Evolutionary conservation across 169 alveolate genomes (phyloP), one percentile per base, ranked within the genome.

Genomic region (Plasmodium cynomolgi): DNA sequence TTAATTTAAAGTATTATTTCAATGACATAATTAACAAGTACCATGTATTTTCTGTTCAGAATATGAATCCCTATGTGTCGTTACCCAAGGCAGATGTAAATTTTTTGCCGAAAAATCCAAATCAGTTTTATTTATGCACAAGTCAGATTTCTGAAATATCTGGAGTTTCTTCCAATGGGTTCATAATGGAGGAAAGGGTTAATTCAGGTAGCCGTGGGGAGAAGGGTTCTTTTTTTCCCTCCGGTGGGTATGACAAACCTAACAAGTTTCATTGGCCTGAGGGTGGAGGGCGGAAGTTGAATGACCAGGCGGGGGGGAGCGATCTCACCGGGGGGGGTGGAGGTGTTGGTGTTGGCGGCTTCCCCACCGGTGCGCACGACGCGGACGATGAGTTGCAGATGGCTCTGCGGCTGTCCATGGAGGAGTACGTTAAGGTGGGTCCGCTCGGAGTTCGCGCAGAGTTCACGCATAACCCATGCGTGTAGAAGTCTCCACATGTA

Each of bases 31-130:
- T 90, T 47, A 80, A 90, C 20, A 90, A 90, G 82, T 90, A 90
- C 82, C 94, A 90, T 90, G 77, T 90, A 71, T 90, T 90, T 47
- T 79, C 94, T 56, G 94, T 90, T 39, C 94, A 90, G 20, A 90
- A 90, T 80, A 23, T 39, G n/a, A 90, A 90, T 47, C 94, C 94
- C 3, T 90, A 90, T 80, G 56, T 90, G 20, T 90, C 94, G 17
- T 80, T 90, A 39, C 94, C 94, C 26, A 90, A 90, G 31, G 91
- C 94, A 34, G 94, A 90, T 31, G 37, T 90, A 31, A 90, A 90
- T 62, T 90, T 90, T 90, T 83, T 23, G 33, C 34, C 94, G 11
- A 90, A 80, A 62, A 90, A 90, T 80, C 83, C 83, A 11, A 90
- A 90, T 62, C 94, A 90, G 33, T 90, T 90, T 80, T 90, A 90